A percentile compares a stretch with the other conserved stretches of the same genome.
phyloP scores from a whole-genome alignment of 768 basidiomycete species.

The Psilocybe azurescens region DNA sequence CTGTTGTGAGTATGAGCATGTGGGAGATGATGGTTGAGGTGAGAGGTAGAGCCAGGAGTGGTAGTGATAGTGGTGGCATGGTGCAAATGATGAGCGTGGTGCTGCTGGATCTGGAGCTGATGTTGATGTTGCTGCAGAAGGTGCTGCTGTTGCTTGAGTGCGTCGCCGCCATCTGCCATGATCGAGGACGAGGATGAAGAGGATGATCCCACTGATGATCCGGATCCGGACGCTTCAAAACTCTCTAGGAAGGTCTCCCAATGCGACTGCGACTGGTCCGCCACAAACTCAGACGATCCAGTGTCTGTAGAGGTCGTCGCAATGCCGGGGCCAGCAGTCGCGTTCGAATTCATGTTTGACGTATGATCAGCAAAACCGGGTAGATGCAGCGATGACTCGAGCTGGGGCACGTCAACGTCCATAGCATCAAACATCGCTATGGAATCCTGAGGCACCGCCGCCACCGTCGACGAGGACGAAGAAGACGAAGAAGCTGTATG shows the following conservation, averaged over 20 bases:
- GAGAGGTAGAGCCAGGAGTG: background rate
- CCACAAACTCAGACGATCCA: background rate
- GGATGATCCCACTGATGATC: background rate
- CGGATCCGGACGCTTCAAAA: background rate
- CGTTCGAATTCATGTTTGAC: background rate
- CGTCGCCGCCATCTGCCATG: background rate
- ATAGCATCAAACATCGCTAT: background rate
- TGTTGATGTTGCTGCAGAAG: conserved; percentile 6
- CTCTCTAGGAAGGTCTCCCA: conserved; percentile 19
- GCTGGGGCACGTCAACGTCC: background rate
- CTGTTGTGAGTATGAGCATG: background rate
- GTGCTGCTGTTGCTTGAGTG: conserved; percentile 2
- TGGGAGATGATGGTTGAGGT: background rate
- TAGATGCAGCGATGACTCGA: background rate
- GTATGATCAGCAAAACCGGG: background rate
- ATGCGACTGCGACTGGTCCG: background rate
- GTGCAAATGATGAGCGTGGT: conserved; percentile 3
- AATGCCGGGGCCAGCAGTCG: background rate
- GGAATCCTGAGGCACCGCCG: background rate
- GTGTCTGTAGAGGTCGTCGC: background rate
- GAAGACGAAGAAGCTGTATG: background rate
- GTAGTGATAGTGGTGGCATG: background rate
- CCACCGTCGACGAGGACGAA: background rate
- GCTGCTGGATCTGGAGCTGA: conserved; percentile 10
- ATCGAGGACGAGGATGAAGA: background rate